Conservation (phyloP, 495 filamentous ascomycete species). For the Rusavskia elegans region DNA sequence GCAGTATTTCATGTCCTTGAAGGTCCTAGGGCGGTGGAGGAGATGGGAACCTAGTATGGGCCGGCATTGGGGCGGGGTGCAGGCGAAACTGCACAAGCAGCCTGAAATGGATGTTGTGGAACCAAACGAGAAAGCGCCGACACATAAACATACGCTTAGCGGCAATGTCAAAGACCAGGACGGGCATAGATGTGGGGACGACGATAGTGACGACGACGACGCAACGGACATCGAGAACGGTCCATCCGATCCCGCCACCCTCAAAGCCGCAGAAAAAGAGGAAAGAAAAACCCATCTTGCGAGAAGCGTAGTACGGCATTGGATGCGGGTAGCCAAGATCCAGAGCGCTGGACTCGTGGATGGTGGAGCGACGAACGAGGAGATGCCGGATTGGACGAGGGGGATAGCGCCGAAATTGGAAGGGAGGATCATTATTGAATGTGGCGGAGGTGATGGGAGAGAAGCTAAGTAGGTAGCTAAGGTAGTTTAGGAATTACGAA, state of each 20-base stretch:
- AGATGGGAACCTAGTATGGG: conserved; percentile 41
- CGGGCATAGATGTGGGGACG: conserved; percentile 13
- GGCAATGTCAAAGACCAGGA: not conserved
- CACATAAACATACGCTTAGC: not conserved
- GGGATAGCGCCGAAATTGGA: conserved; percentile 63
- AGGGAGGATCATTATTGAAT: conserved; percentile 46
- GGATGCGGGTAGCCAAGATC: conserved; percentile 56
- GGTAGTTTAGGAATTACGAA: too few species aligned
- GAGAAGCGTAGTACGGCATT: conserved; percentile 49
- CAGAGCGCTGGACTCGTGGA: conserved; percentile 24
- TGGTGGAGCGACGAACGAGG: conserved; percentile 25
- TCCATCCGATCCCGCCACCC: not conserved
- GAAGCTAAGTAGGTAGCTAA: too few species aligned
- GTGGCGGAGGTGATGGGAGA: too few species aligned
- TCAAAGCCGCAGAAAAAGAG: conserved; percentile 9
- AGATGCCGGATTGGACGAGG: conserved; percentile 57
- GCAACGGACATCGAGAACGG: conserved; percentile 13
- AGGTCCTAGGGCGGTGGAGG: conserved; percentile 61
- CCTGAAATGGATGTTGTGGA: conserved; percentile 21
- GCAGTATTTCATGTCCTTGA: conserved; percentile 77
- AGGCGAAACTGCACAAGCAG: conserved; percentile 30
- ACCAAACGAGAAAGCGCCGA: conserved; percentile 6
- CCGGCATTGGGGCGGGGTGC: conserved; percentile 46
- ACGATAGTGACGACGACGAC: conserved; percentile 19
- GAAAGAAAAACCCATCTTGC: conserved; percentile 30